These are phyloP conservation scores for Lolium multiflorum DNA, from an alignment of 176 grass and related monocot species.

Conservation along the genomic window DNA sequence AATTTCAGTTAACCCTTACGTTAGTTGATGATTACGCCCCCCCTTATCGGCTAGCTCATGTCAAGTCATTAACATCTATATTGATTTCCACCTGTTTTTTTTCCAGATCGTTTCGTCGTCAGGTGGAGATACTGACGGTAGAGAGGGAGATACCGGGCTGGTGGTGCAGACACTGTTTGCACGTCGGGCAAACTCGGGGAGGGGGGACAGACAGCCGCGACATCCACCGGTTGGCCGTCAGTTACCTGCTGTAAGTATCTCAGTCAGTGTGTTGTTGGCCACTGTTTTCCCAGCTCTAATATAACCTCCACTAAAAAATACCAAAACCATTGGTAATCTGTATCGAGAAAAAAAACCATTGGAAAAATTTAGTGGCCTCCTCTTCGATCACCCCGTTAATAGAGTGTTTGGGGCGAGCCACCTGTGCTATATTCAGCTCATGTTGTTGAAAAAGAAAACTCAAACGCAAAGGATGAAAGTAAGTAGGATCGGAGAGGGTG, in stretches of 20 bases:
- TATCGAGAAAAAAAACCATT: too few species aligned
- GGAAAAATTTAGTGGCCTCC: not conserved
- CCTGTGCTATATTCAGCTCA: not conserved
- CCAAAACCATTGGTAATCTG: not conserved
- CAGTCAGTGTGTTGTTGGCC: not conserved
- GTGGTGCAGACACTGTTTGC: conserved; percentile 13
- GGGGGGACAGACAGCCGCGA: not conserved
- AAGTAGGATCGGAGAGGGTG: not conserved
- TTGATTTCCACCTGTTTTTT: not conserved
- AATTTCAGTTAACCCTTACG: not conserved
- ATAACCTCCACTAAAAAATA: too few species aligned
- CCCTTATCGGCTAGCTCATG: not conserved
- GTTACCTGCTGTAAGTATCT: conserved; percentile 37
- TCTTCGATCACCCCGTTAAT: not conserved
- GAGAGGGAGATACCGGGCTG: not conserved
- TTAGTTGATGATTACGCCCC: not conserved
- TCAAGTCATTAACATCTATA: not conserved
- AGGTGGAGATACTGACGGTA: not conserved
- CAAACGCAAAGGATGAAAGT: not conserved
- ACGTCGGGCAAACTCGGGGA: not conserved
- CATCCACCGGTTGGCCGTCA: not conserved
- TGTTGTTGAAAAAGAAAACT: too few species aligned
- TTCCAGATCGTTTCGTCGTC: not conserved
- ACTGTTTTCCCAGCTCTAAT: not conserved
- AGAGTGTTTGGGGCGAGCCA: not conserved